Evolutionary conservation across 257 asterid genomes (phyloP).

Genomic region (Haberlea rhodopensis): DNA sequence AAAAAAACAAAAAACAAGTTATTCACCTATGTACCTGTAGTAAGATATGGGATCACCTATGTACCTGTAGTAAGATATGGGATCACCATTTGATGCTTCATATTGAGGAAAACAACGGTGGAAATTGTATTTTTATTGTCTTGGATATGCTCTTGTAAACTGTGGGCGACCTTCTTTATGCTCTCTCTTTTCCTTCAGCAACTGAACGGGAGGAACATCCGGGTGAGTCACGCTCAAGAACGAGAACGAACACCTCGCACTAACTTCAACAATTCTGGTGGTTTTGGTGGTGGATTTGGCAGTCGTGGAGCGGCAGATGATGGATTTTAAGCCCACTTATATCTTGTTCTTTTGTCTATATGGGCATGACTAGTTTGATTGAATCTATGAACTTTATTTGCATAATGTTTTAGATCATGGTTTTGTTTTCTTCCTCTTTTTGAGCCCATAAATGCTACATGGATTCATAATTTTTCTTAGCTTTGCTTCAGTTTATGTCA

Average conservation of each 20-base stretch:
- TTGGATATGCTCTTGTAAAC: neutral
- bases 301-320: slow-evolving; percentile 31
- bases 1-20: no score
- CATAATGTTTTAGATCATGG: neutral
- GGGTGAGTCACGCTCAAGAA: slow-evolving; percentile 62
- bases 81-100: neutral
- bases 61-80: neutral
- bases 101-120: neutral
- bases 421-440: neutral
- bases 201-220: slow-evolving; percentile 66
- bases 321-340: slow-evolving; percentile 28
- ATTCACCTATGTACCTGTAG: neutral
- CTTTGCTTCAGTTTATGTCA: neutral
- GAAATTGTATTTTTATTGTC: neutral
- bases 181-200: slow-evolving; percentile 26
- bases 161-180: neutral
- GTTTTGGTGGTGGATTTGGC: slow-evolving; percentile 42
- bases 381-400: slow-evolving; percentile 22
- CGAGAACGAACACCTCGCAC: slow-evolving; percentile 59
- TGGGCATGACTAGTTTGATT: slow-evolving; percentile 31
- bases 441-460: neutral
- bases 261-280: slow-evolving; percentile 30
- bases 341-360: slow-evolving; percentile 29
- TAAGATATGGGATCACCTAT: no score
- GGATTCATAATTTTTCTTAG: neutral